These are phyloP conservation scores for Chloris gayana DNA, from an alignment of 176 grass and related monocot species.

Conservation along the genomic window DNA sequence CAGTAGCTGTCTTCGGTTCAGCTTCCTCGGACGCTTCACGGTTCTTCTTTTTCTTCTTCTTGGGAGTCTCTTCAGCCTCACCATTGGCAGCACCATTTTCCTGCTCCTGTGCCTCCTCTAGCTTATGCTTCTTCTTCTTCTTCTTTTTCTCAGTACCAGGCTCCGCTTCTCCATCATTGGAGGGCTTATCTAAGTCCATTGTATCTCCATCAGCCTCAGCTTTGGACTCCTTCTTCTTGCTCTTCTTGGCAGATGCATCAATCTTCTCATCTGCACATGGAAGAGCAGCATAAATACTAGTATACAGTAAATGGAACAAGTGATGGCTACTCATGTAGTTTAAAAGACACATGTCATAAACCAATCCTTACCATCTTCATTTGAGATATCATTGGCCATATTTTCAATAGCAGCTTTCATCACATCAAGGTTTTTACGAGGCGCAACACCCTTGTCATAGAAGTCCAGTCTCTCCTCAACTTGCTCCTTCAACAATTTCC, in stretches of 20 bases:
- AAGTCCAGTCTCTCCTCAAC: conserved; percentile 95
- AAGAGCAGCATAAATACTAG: neutral
- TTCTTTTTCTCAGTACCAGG: conserved; percentile 62
- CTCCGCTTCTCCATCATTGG: conserved; percentile 50
- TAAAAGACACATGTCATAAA: neutral
- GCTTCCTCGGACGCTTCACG: conserved; percentile 33
- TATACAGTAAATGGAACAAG: neutral
- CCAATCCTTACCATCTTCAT: conserved; percentile 46
- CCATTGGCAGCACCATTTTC: conserved; percentile 35
- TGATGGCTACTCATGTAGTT: neutral
- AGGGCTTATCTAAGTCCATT: conserved; percentile 66
- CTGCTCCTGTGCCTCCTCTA: conserved; percentile 44
- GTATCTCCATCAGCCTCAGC: conserved; percentile 41
- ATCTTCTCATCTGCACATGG: conserved; percentile 35
- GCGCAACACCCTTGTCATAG: conserved; percentile 91
- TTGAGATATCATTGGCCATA: conserved; percentile 24
- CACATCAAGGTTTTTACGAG: conserved; percentile 94
- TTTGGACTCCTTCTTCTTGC: conserved; percentile 70
- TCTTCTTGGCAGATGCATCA: conserved; percentile 57
- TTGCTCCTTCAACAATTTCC: conserved; percentile 88
- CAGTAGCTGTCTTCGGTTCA: conserved; percentile 40
- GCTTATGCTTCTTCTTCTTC: conserved; percentile 80
- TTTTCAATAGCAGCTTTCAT: conserved; percentile 87
- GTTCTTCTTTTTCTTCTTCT: conserved; percentile 73
- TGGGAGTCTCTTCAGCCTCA: conserved; percentile 50